phyloP scores from a whole-genome alignment of 495 filamentous ascomycete genomes.

The Pyrenula massariospora region DNA sequence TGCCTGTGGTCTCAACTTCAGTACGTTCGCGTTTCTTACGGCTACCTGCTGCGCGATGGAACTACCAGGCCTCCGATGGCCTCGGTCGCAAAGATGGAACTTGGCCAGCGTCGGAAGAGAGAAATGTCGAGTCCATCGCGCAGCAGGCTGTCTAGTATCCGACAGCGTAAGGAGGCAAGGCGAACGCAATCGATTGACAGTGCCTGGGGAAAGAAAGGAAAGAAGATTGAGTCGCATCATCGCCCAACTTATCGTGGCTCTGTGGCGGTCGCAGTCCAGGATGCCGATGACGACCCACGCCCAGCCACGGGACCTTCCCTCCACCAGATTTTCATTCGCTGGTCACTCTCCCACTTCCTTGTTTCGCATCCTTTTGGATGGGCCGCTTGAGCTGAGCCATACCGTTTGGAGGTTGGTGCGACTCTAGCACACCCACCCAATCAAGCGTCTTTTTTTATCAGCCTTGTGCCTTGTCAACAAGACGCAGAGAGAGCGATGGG shows the following conservation, averaged over 20 bases:
- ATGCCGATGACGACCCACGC: too few species aligned
- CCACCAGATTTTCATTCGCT: neutral
- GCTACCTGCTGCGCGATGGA: neutral
- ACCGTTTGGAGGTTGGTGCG: neutral
- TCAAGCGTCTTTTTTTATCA: too few species aligned
- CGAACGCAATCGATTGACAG: neutral
- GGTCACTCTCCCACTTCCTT: neutral
- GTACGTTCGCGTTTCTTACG: neutral
- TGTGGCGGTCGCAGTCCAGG: neutral
- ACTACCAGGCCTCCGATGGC: neutral
- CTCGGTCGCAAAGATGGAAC: neutral
- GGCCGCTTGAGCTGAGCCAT: neutral
- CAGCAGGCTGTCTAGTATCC: neutral
- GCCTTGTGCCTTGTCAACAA: too few species aligned
- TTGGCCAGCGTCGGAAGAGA: neutral
- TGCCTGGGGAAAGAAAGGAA: neutral
- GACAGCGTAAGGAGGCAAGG: neutral
- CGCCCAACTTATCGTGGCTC: neutral
- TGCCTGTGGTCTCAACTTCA: neutral
- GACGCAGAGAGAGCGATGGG: too few species aligned
- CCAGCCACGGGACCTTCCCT: slow-evolving; percentile 3
- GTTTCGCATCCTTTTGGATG: neutral
- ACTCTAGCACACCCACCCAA: neutral
- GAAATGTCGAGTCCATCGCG: neutral
- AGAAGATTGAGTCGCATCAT: neutral